Conservation (phyloP, 371 early-diverging fungal species). For the Mortierella sp. region DNA sequence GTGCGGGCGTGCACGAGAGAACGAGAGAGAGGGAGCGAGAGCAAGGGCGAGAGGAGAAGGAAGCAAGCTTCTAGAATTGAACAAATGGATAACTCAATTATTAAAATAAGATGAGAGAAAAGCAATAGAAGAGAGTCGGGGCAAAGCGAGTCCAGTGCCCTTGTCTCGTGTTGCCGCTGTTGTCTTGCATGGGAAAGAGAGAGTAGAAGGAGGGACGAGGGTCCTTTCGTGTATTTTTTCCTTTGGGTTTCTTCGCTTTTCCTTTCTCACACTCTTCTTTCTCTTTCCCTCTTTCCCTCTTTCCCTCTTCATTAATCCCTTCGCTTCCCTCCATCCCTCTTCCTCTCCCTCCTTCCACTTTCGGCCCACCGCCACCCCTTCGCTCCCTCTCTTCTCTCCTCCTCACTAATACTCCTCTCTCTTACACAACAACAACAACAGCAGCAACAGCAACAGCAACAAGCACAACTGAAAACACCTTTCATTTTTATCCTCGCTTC, state of each 20-base stretch:
- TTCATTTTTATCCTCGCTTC: neutral
- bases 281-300: neutral
- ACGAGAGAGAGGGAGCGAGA: neutral
- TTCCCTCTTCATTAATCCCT: neutral
- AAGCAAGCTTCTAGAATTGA: constrained; percentile 7
- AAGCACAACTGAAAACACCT: neutral
- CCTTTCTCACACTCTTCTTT: neutral
- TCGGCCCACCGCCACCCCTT: neutral
- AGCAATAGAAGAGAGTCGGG: neutral
- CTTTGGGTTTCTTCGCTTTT: neutral
- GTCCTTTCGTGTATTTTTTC: neutral
- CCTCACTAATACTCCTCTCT: neutral
- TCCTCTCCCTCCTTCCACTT: neutral
- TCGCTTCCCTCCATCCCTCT: neutral
- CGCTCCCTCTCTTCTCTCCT: neutral
- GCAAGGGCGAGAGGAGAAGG: neutral
- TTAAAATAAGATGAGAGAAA: neutral
- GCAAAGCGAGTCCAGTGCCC: neutral
- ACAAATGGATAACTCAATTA: neutral
- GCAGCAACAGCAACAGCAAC: neutral
- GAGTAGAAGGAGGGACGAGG: neutral
- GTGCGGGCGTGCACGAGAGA: too few species aligned
- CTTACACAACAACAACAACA: neutral
- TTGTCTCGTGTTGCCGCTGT: neutral
- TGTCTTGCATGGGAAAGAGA: neutral